Percentiles rank a stretch among this genome's conserved stretches.
Conservation (phyloP, 192 early-diverging fungal species). For the Coemansia sp. region DNA sequence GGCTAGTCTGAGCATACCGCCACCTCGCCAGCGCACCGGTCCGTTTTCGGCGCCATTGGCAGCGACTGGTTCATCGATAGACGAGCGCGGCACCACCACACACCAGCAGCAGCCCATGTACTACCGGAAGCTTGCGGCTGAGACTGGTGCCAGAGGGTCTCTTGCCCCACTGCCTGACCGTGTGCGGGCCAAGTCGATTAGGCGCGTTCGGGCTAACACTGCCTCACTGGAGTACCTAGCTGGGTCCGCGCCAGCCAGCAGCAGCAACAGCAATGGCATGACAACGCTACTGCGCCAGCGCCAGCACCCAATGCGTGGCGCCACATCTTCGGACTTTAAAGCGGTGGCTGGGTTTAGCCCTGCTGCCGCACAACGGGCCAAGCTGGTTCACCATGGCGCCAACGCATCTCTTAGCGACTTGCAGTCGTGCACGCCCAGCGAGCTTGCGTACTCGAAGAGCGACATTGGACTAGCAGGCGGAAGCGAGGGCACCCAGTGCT, state of each 20-base stretch:
- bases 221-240: slow-evolving; percentile 43
- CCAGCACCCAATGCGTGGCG: slow-evolving; percentile 48
- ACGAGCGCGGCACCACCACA: background rate
- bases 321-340: slow-evolving; percentile 42
- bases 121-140: slow-evolving; percentile 33
- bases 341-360: slow-evolving; percentile 55
- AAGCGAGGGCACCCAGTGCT: slow-evolving; percentile 29
- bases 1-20: slow-evolving; percentile 37
- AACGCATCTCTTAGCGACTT: slow-evolving; percentile 45
- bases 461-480: slow-evolving; percentile 25
- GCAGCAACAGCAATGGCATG: slow-evolving; percentile 17
- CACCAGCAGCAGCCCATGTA: slow-evolving; percentile 28
- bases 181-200: slow-evolving; percentile 35
- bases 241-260: slow-evolving; percentile 16
- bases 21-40: slow-evolving; percentile 10
- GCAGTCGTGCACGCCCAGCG: slow-evolving; percentile 44
- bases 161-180: slow-evolving; percentile 16
- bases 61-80: background rate
- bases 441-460: slow-evolving; percentile 30
- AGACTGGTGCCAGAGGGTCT: background rate
- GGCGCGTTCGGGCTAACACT: slow-evolving; percentile 49
- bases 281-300: slow-evolving; percentile 44
- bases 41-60: slow-evolving; percentile 44
- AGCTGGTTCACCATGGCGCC: slow-evolving; percentile 34
- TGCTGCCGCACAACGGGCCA: slow-evolving; percentile 50